A percentile compares a stretch with the other conserved stretches of the same genome.
Evolutionary conservation across 768 basidiomycete species (phyloP).

Genomic region (Termitomyces sp.): DNA sequence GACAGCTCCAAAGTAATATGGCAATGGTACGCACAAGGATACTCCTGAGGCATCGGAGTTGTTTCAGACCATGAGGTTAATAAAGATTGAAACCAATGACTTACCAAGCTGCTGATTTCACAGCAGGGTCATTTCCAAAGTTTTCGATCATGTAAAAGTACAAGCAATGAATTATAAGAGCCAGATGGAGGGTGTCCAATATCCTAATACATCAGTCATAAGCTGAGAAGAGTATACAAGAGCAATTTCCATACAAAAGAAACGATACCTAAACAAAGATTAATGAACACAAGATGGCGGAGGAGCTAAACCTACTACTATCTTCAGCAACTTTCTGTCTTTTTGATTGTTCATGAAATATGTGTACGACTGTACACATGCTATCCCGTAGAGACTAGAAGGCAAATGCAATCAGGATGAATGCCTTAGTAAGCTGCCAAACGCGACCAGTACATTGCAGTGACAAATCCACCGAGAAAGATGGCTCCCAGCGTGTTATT

Average conservation of each 20-base stretch:
- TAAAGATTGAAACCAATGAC: not conserved
- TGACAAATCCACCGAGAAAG: not conserved
- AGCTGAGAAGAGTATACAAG: not conserved
- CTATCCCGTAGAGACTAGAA: slow-evolving; percentile 3
- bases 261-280: not conserved
- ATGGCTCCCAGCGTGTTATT: not conserved
- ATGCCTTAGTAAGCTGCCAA: not conserved
- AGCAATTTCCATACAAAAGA: not conserved
- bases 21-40: not conserved
- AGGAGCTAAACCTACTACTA: not conserved
- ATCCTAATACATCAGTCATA: not conserved
- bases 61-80: not conserved
- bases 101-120: not conserved
- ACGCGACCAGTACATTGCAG: not conserved
- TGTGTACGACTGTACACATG: slow-evolving; percentile 1
- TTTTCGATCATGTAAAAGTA: slow-evolving; percentile 1
- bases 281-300: not conserved
- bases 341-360: not conserved
- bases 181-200: slow-evolving; percentile 2
- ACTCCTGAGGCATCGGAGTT: not conserved
- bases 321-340: not conserved
- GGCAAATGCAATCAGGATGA: not conserved
- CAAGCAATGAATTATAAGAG: not conserved
- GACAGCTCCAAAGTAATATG: not conserved
- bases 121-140: not conserved